phyloP scores from a whole-genome alignment of 225 moss, liverwort and hornwort genomes.

The Pseudisothecium myosuroides region DNA sequence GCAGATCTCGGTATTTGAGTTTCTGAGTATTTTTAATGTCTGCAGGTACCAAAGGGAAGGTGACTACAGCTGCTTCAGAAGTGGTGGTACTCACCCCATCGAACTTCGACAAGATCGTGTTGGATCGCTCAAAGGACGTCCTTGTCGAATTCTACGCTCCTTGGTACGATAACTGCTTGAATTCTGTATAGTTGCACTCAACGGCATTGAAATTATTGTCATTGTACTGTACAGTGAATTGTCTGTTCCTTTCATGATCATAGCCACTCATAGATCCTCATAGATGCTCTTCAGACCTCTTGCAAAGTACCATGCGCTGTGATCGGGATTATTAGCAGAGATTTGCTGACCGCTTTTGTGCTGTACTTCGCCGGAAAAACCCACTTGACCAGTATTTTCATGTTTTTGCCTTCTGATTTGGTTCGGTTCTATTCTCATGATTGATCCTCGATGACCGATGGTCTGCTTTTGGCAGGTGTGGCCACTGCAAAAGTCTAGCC shows the following conservation, averaged over 20 bases:
- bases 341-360: not conserved
- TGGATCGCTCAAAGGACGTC: slow-evolving; percentile 78
- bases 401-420: not conserved
- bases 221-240: not conserved
- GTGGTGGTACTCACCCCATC: slow-evolving; percentile 76
- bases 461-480: slow-evolving; percentile 61
- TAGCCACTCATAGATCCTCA: not conserved
- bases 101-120: slow-evolving; percentile 79
- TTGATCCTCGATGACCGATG: not conserved
- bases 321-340: not conserved
- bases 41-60: slow-evolving; percentile 78
- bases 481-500: slow-evolving; percentile 97
- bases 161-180: slow-evolving; percentile 38
- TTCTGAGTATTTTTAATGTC: not conserved
- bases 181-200: not conserved
- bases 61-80: slow-evolving; percentile 45
- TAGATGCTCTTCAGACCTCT: not conserved
- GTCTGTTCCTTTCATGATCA: not conserved
- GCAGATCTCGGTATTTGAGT: not conserved
- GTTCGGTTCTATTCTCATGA: not conserved
- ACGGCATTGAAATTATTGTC: not conserved
- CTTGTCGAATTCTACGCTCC: slow-evolving; percentile 97
- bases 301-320: not conserved
- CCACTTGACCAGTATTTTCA: not conserved
- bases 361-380: not conserved